Evolutionary conservation across 225 moss, liverwort and hornwort species (phyloP).

Genomic region (Pleurozium schreberi): DNA sequence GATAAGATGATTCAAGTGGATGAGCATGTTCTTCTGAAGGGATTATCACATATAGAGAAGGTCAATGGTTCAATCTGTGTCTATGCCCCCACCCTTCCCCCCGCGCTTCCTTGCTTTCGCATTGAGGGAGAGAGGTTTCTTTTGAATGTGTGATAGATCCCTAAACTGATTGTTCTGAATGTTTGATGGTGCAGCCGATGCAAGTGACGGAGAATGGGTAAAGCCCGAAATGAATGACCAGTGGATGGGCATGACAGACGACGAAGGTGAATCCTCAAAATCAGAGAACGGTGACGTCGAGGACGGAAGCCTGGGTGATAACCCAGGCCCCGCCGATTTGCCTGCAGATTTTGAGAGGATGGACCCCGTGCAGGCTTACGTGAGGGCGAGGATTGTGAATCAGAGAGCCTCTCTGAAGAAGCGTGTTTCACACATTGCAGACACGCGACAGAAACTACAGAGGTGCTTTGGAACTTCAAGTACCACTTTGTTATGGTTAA

Average conservation of each 20-base stretch:
- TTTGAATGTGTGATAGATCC: background rate
- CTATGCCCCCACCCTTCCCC: background rate
- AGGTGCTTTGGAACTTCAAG: background rate
- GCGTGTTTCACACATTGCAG: background rate
- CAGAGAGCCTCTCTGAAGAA: conserved; percentile 21
- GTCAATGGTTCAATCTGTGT: background rate
- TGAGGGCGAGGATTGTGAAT: background rate
- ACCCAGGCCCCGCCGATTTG: background rate
- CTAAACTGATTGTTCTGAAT: background rate
- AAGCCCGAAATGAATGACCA: conserved; percentile 13
- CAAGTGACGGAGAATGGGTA: conserved; percentile 22
- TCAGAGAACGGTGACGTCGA: conserved; percentile 16
- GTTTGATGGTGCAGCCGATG: conserved; percentile 20
- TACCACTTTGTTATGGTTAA: background rate
- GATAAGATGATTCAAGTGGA: background rate
- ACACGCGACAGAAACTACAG: conserved; percentile 20
- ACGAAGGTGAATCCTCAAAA: conserved; percentile 13
- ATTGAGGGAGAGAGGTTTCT: background rate
- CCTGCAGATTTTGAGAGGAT: background rate
- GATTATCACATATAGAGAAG: background rate
- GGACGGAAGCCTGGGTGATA: conserved; percentile 6
- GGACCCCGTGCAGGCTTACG: background rate
- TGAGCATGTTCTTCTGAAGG: background rate
- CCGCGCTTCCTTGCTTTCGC: background rate
- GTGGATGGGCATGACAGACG: conserved; percentile 20